Base-by-base conservation (phyloP, 2,329 filamentous ascomycete species). In the Boeremia lycopersici region DNA sequence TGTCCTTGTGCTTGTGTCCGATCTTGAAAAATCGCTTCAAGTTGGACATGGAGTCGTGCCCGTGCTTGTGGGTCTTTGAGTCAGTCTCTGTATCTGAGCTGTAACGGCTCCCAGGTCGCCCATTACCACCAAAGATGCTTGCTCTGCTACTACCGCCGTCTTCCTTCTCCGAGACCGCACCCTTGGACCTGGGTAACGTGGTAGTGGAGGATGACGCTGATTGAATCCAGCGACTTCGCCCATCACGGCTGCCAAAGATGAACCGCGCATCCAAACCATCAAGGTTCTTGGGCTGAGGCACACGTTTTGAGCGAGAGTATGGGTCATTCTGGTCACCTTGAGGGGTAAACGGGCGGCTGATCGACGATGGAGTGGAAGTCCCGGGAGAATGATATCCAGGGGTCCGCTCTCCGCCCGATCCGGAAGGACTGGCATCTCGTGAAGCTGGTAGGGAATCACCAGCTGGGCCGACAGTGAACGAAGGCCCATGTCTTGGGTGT, bases 11-110 rank as follows among this genome's bases (percentile, higher is more conserved):
- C 46, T 75, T 77, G 62, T 87, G 83, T 2, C 88, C 85, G 57
- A 91, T 87, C 75, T 88, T 95, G 81, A 99, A 96, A 74, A 99
- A 99, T n/a, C 95, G 85, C 78, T 96, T 97, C 57, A 99, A 77
- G 67, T 98, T 93, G 3, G 90, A 88, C 89, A 98, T 98, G 5
- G 95, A 97, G 19, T 89, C 87, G 56, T 90, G 76, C 30, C 70
- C 63, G 53, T 90, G 77, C 36, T 72, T 61, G 49, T 72, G 73
- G n/a, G 63, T 54, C 26, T 70, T 62, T 60, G 48, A 47, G 48
- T 75, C 60, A 59, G 67, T 56, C 61, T 77, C 78, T 17, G 68
- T 68, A 19, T 85, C 65, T 9, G 69, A 69, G 23, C 59, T 78
- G 60, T 84, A 64, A 33, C 77, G 78, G 28, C 57, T 50, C 19